Percentiles rank a stretch among this genome's conserved stretches.
phyloP scores from a whole-genome alignment of 805 yeast genomes.

The Kazachstania kunashirensis region DNA sequence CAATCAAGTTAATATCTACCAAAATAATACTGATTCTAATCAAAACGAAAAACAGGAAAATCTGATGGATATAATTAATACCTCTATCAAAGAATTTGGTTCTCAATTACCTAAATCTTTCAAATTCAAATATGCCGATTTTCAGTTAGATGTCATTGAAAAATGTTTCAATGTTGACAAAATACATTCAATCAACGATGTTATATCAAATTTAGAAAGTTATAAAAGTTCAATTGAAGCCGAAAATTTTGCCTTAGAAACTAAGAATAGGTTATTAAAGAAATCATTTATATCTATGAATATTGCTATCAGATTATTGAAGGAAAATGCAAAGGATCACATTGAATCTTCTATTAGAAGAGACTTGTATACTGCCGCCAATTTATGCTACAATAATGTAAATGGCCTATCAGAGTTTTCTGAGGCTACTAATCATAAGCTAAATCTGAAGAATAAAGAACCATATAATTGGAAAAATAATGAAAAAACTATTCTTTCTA shows the following conservation, averaged over 20 bases:
- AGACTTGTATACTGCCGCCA: conserved; percentile 70
- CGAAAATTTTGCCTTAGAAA: conserved; percentile 54
- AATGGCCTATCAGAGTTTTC: conserved; percentile 45
- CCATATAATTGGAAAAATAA: conserved; percentile 42
- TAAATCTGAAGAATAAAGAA: conserved; percentile 48
- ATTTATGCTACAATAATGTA: conserved; percentile 48
- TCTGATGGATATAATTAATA: conserved; percentile 41
- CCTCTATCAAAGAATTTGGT: conserved; percentile 65
- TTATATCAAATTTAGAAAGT: conserved; percentile 42
- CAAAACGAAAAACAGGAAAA: conserved; percentile 13
- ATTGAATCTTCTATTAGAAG: conserved; percentile 57
- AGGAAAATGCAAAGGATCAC: conserved; percentile 47
- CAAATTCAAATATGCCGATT: conserved; percentile 46
- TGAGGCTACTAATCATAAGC: conserved; percentile 54
- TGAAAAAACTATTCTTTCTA: conserved; percentile 7
- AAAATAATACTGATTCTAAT: not conserved
- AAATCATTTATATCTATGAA: conserved; percentile 77
- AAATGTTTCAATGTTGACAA: conserved; percentile 46
- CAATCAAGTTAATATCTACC: conserved; percentile 22
- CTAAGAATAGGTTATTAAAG: conserved; percentile 44
- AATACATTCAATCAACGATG: conserved; percentile 38
- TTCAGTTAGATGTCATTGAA: conserved; percentile 57
- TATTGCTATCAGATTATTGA: conserved; percentile 59
- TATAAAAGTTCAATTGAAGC: conserved; percentile 44
- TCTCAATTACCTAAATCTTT: conserved; percentile 56